Conservation (phyloP, 176 grass and related monocot species). For the Ananas comosus region DNA sequence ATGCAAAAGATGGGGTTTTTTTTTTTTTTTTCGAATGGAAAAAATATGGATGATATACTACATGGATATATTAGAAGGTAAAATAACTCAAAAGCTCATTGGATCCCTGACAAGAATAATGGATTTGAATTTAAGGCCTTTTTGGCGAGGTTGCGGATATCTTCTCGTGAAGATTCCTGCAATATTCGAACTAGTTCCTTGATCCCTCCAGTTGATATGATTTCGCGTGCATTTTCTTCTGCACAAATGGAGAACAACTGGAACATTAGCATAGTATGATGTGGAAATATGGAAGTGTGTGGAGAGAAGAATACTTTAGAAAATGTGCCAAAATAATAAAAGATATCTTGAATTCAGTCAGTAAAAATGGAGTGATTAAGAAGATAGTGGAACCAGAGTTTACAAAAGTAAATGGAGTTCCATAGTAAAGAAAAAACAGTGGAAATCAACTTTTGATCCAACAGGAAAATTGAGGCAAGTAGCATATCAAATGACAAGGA, state of each 20-base stretch:
- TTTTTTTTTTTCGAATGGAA: not conserved
- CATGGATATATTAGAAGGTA: not conserved
- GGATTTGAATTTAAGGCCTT: constrained; percentile 81
- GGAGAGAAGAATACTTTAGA: too few relatives aligned
- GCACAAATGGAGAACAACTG: constrained; percentile 13
- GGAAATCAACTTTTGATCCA: not conserved
- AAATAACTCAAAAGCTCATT: constrained; percentile 24
- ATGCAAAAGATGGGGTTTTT: not conserved
- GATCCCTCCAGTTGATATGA: constrained; percentile 71
- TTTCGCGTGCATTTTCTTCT: constrained; percentile 72
- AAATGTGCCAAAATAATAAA: constrained; percentile 4
- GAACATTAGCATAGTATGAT: not conserved
- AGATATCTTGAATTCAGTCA: not conserved
- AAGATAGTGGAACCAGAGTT: not conserved
- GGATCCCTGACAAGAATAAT: constrained; percentile 43
- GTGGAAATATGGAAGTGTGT: too few relatives aligned
- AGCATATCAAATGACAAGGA: too few relatives aligned
- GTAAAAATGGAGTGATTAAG: not conserved
- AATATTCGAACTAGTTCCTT: constrained; percentile 83
- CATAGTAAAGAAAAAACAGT: not conserved
- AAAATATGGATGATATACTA: not conserved
- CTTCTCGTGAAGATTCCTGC: constrained; percentile 59
- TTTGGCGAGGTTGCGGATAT: constrained; percentile 60
- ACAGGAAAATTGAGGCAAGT: too few relatives aligned
- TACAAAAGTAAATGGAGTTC: too few relatives aligned